Conservation (phyloP, 345 rosid species). For the Carallia pectinifolia region DNA sequence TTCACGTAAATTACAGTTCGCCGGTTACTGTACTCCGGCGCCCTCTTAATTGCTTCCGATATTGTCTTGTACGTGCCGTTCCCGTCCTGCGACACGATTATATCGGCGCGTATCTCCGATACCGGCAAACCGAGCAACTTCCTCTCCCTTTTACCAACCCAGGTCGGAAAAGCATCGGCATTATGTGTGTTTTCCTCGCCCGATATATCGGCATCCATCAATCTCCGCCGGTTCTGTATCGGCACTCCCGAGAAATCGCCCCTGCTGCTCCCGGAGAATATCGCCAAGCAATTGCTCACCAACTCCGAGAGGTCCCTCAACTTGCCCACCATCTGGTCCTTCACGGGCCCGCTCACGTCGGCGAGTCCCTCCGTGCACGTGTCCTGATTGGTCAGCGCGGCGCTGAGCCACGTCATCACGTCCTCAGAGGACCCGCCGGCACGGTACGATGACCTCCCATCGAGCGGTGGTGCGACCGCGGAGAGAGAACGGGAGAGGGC, state of each 20-base stretch:
- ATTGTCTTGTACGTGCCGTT: conserved; percentile 83
- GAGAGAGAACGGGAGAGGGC: conserved; percentile 68
- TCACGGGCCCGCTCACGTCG: conserved; percentile 53
- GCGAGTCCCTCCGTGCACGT: conserved; percentile 86
- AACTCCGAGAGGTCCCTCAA: conserved; percentile 79
- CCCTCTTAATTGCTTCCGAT: conserved; percentile 83
- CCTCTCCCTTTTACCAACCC: conserved; percentile 67
- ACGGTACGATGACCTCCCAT: background rate
- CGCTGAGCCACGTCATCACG: conserved; percentile 93
- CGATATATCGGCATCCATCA: conserved; percentile 30
- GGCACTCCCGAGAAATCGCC: conserved; percentile 83
- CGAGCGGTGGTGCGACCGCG: conserved; percentile 35
- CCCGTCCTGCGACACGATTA: conserved; percentile 78
- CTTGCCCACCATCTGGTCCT: conserved; percentile 52
- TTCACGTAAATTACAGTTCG: conserved; percentile 78
- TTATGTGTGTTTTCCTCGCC: background rate
- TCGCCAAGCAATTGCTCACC: conserved; percentile 86
- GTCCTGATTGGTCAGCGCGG: conserved; percentile 89
- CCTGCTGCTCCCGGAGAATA: conserved; percentile 47
- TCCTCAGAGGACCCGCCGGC: conserved; percentile 44
- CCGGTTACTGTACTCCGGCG: conserved; percentile 64
- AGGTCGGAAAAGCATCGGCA: conserved; percentile 51
- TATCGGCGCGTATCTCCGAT: conserved; percentile 69
- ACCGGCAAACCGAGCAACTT: conserved; percentile 51
- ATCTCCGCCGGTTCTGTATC: conserved; percentile 70